A percentile compares a stretch with the other conserved stretches of the same genome.
Conservation (phyloP, 1,284 basidiomycete species). For the Pseudozyma sp. region DNA sequence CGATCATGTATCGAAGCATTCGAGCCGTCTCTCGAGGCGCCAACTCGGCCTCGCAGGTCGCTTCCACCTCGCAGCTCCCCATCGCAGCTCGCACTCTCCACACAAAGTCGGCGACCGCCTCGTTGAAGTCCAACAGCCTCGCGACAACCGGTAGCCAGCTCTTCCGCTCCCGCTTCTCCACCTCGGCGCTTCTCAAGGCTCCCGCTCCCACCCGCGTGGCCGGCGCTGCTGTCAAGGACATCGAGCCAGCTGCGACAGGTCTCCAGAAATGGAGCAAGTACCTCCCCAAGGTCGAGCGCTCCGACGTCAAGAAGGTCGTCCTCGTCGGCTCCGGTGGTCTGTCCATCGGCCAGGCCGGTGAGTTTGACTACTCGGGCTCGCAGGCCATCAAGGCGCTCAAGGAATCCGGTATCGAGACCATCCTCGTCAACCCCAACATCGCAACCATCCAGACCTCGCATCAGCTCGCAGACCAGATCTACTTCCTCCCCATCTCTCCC, state of each 20-base stretch:
- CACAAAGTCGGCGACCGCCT: slow-evolving; percentile 20
- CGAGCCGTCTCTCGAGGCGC: slow-evolving; percentile 42
- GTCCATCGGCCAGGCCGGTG: slow-evolving; percentile 97
- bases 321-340: slow-evolving; percentile 97
- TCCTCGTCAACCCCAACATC: slow-evolving; percentile 74
- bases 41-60: slow-evolving; percentile 42
- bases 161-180: slow-evolving; percentile 51
- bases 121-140: slow-evolving; percentile 29
- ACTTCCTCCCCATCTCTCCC: slow-evolving; percentile 95
- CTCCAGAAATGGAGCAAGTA: slow-evolving; percentile 64
- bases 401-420: slow-evolving; percentile 93
- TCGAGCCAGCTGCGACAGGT: slow-evolving; percentile 57
- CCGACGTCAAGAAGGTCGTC: slow-evolving; percentile 93
- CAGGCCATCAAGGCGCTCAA: slow-evolving; percentile 98
- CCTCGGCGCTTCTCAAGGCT: slow-evolving; percentile 35
- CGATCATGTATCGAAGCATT: slow-evolving; percentile 46
- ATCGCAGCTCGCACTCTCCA: slow-evolving; percentile 35
- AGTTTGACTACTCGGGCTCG: slow-evolving; percentile 99
- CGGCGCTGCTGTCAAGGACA: slow-evolving; percentile 51
- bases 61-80: slow-evolving; percentile 39
- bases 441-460: slow-evolving; percentile 76
- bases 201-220: slow-evolving; percentile 45
- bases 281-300: slow-evolving; percentile 63
- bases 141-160: slow-evolving; percentile 33
- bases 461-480: slow-evolving; percentile 93